These are phyloP conservation scores for Talaromyces trachyspermus DNA, from an alignment of 495 filamentous ascomycete species.

Conservation along the genomic window DNA sequence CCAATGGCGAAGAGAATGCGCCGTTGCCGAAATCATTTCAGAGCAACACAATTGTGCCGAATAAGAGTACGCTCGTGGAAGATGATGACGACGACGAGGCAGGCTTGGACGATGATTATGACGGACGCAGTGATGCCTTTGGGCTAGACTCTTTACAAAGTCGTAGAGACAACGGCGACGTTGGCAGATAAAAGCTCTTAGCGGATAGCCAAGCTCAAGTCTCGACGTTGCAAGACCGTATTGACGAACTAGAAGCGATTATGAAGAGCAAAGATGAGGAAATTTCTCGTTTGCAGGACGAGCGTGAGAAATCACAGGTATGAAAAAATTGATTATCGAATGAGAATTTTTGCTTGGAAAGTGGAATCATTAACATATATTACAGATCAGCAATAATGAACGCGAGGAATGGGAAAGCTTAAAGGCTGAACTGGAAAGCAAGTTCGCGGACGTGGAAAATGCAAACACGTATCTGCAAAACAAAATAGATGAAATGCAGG, in stretches of 20 bases:
- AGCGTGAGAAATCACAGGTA: conserved; percentile 40
- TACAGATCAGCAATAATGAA: conserved; percentile 38
- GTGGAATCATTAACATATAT: too few species aligned
- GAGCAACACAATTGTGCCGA: conserved; percentile 91
- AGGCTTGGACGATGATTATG: conserved; percentile 51
- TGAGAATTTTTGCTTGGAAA: too few species aligned
- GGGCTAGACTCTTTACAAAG: conserved; percentile 48
- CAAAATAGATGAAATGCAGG: conserved; percentile 66
- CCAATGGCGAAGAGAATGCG: conserved; percentile 30
- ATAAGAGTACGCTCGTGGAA: conserved; percentile 97
- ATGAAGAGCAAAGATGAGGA: conserved; percentile 53
- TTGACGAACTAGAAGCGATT: conserved; percentile 60
- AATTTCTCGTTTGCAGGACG: conserved; percentile 36
- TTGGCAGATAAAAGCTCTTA: conserved; percentile 60
- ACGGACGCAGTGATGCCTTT: conserved; percentile 60
- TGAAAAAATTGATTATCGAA: conserved; percentile 9
- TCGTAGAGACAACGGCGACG: conserved; percentile 47
- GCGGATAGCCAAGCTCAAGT: conserved; percentile 74
- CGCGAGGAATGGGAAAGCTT: conserved; percentile 66
- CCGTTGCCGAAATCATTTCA: conserved; percentile 87
- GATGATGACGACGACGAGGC: conserved; percentile 74
- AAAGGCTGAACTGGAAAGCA: conserved; percentile 65
- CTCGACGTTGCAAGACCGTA: conserved; percentile 61
- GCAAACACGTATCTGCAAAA: conserved; percentile 67
- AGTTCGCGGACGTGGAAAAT: conserved; percentile 68